Base-by-base conservation (phyloP, 1,139 yeast species). In the Pneumocystis wakefieldiae region DNA sequence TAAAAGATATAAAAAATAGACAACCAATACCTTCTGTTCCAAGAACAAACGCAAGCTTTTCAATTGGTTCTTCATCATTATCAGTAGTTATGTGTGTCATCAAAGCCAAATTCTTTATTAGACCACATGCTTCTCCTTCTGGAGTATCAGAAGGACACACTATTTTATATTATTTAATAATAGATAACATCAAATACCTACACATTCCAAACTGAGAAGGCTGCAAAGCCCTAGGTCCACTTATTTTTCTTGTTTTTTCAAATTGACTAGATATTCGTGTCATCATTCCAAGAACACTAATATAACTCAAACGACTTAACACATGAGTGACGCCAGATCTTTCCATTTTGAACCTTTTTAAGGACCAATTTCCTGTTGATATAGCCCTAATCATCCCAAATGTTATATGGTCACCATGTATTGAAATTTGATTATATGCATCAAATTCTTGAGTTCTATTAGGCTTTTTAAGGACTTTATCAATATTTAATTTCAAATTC, bases 81-180 rank as follows among this genome's bases (percentile, higher is more conserved):
- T 92, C 99, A 2, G 98, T 91, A 10, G 99, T 92, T 71, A 92
- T 94, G 76, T 92, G 99, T 17, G 99, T 92, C 99, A 92, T 92
- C 64, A 92, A 80, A 1, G 98, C 98, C 74, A 92, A 79, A 72
- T 92, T 92, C 75, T 92, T 92, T 42, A 92, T 98, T 74, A 92
- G 81, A 71, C 99, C 99, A 83, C 99, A 92, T 0, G 99, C 98
- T 75, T 94, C 99, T 80, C 99, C 99, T 81, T 92, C 99, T 2
- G 99, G 99, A 0, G 99, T 92, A 81, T 92, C 99, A 0, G 97
- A 88, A 7, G 98, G 90, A 80, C 99, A 92, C 67, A 92, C 80
- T 63, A 60, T 62, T 38, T 65, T 63, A 38, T 59, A 65, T 55
- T 65, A 66, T 39, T 37, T 37, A 42, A 24, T 19, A 37, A 19